These are phyloP conservation scores for Podaxis rugospora DNA, from an alignment of 768 basidiomycete genomes.

Conservation along the genomic window DNA sequence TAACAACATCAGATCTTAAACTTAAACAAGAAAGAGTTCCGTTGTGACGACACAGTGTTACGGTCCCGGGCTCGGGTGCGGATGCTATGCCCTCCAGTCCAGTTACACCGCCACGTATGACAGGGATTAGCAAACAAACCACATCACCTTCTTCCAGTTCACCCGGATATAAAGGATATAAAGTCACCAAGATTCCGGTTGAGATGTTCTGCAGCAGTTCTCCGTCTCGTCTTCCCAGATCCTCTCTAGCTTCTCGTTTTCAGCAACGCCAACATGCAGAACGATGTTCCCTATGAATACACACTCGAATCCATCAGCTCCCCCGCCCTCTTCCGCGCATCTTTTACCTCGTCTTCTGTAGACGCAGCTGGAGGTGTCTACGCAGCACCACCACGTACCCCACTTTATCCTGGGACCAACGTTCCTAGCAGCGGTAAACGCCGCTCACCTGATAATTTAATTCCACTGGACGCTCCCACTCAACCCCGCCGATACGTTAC, in stretches of 20 bases:
- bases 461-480: slow-evolving; percentile 74
- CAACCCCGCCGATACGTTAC: slow-evolving; percentile 71
- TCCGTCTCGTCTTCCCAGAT: not conserved
- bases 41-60: not conserved
- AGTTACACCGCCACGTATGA: not conserved
- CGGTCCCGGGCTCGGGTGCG: no score
- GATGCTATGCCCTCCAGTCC: not conserved
- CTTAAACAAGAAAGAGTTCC: not conserved
- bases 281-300: slow-evolving; percentile 19
- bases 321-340: slow-evolving; percentile 13
- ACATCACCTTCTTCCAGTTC: no score
- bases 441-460: slow-evolving; percentile 56
- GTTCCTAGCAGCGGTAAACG: slow-evolving; percentile 43
- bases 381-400: not conserved
- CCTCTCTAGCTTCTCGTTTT: not conserved
- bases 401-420: not conserved
- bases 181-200: not conserved
- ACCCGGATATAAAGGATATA: not conserved
- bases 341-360: slow-evolving; percentile 1
- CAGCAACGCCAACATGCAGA: slow-evolving; percentile 19
- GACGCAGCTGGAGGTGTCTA: slow-evolving; percentile 13
- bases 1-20: not conserved
- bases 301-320: slow-evolving; percentile 13
- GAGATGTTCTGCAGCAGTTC: not conserved
- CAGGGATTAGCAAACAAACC: not conserved